These are phyloP conservation scores for Neurospora sp. DNA, from an alignment of 495 filamentous ascomycete species.

Conservation along the genomic window DNA sequence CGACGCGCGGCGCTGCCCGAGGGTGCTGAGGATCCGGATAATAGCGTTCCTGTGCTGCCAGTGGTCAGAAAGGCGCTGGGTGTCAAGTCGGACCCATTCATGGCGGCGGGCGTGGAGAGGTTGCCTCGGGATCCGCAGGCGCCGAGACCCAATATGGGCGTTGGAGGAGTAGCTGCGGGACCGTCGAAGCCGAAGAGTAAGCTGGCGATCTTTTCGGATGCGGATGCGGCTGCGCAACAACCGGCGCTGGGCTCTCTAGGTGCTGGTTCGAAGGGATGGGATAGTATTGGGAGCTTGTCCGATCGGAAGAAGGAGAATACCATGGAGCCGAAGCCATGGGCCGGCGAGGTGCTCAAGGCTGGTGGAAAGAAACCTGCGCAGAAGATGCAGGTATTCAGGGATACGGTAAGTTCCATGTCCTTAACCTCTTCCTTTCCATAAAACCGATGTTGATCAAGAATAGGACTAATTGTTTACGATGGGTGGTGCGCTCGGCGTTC, in stretches of 20 bases:
- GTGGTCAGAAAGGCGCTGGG: slow-evolving; percentile 74
- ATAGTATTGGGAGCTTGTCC: slow-evolving; percentile 73
- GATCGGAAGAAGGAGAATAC: slow-evolving; percentile 92
- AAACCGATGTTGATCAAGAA: slow-evolving; percentile 74
- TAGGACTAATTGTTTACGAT: slow-evolving; percentile 73
- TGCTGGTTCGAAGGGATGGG: slow-evolving; percentile 65
- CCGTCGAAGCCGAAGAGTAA: slow-evolving; percentile 55
- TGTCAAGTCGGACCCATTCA: slow-evolving; percentile 75
- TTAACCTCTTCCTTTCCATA: slow-evolving; percentile 13
- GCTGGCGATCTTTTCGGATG: slow-evolving; percentile 84
- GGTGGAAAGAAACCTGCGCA: slow-evolving; percentile 66
- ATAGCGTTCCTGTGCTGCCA: slow-evolving; percentile 70
- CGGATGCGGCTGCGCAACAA: slow-evolving; percentile 38
- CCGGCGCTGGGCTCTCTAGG: slow-evolving; percentile 39
- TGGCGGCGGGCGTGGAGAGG: slow-evolving; percentile 15
- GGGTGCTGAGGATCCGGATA: slow-evolving; percentile 49
- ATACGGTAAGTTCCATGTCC: slow-evolving; percentile 65
- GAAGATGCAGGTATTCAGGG: slow-evolving; percentile 90
- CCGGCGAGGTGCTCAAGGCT: slow-evolving; percentile 79
- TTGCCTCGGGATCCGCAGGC: slow-evolving; percentile 55
- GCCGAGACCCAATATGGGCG: slow-evolving; percentile 35
- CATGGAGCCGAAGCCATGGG: slow-evolving; percentile 82
- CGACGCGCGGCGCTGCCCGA: slow-evolving; percentile 55
- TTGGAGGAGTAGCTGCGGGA: slow-evolving; percentile 41
- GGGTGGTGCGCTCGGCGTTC: slow-evolving; percentile 36